These are phyloP conservation scores for Ampelocalamus luodianensis DNA, from an alignment of 176 grass and related monocot genomes.

Conservation along the genomic window DNA sequence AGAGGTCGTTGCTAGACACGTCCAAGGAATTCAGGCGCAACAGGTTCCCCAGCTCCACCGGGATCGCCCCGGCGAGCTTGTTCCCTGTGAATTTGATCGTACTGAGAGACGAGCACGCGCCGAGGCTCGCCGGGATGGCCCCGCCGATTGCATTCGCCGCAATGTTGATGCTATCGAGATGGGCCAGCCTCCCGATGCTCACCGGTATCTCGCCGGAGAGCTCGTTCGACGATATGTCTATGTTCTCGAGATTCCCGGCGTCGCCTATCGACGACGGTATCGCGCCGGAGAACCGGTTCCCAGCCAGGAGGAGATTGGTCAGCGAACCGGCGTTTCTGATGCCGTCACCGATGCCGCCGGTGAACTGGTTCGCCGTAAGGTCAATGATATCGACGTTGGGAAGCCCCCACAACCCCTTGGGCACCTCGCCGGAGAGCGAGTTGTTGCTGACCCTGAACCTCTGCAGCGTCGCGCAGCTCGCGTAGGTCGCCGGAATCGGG, in stretches of 20 bases:
- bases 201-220: constrained; percentile 68
- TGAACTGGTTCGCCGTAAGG: constrained; percentile 61
- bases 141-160: constrained; percentile 49
- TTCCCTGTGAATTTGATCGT: constrained; percentile 56
- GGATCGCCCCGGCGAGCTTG: constrained; percentile 66
- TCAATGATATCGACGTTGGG: constrained; percentile 68
- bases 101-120: constrained; percentile 60
- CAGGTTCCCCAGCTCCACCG: constrained; percentile 57
- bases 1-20: constrained; percentile 62
- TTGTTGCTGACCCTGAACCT: constrained; percentile 83
- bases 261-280: constrained; percentile 61
- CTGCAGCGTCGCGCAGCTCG: constrained; percentile 49
- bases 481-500: constrained; percentile 69
- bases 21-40: constrained; percentile 64
- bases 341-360: constrained; percentile 51
- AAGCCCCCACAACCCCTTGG: constrained; percentile 69
- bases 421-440: constrained; percentile 65
- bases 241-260: constrained; percentile 35
- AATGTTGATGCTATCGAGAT: constrained; percentile 52
- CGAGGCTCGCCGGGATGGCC: constrained; percentile 65
- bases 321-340: constrained; percentile 56
- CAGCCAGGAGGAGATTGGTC: constrained; percentile 30
- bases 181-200: constrained; percentile 53
- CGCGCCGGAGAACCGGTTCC: constrained; percentile 66
- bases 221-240: constrained; percentile 65